Evolutionary conservation across 108 stramenopile genomes (phyloP).

Genomic region (Conticribra guillardii): DNA sequence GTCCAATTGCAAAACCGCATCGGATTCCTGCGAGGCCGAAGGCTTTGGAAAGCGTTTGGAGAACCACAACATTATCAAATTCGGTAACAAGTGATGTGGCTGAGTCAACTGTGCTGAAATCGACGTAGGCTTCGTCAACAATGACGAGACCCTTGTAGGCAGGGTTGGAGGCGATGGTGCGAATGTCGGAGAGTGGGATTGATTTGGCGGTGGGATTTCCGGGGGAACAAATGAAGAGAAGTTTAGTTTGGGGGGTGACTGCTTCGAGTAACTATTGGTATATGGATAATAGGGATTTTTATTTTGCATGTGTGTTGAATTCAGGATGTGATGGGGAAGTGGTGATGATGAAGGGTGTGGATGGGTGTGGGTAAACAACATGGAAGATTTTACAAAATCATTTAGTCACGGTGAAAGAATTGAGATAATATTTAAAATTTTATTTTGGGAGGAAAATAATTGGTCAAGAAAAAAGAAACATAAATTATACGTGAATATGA

Average conservation of each 20-base stretch:
- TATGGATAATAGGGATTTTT: not conserved
- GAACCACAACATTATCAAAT: constrained; percentile 86
- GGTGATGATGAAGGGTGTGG: no score
- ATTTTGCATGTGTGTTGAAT: constrained; percentile 2
- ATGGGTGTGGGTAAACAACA: no score
- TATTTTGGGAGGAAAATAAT: no score
- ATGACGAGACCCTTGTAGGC: constrained; percentile 78
- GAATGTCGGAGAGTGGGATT: constrained; percentile 77
- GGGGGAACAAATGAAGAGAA: constrained; percentile 93
- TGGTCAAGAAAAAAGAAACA: no score
- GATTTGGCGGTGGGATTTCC: constrained; percentile 95
- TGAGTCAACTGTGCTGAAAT: constrained; percentile 63
- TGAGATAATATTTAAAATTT: no score
- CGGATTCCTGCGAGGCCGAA: constrained; percentile 97
- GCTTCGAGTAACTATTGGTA: constrained; percentile 62
- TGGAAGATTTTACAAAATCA: no score
- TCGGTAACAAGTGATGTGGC: constrained; percentile 58
- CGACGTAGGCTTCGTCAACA: constrained; percentile 97
- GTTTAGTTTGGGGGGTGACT: constrained; percentile 78
- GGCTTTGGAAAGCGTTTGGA: constrained; percentile 96
- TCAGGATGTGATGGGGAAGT: no score
- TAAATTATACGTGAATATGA: no score
- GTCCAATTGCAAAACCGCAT: constrained; percentile 92
- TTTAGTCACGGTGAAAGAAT: no score
- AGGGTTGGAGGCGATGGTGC: constrained; percentile 57